Evolutionary conservation across 805 yeast genomes (phyloP).

Genomic region (Metschnikowia colocasiae): DNA sequence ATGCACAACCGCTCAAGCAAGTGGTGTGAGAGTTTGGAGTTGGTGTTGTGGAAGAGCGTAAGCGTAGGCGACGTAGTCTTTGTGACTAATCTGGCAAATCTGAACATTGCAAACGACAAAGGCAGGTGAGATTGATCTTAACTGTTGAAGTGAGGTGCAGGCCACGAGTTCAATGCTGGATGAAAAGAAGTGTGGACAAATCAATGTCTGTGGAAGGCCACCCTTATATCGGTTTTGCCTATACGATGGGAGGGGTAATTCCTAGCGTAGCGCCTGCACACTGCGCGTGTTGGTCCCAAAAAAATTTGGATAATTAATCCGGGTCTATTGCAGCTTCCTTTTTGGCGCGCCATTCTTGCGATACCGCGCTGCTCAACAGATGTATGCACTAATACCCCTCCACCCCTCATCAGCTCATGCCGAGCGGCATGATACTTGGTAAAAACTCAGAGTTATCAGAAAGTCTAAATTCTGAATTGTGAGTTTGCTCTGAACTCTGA

Average conservation of each 20-base stretch:
- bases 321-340: conserved; percentile 1
- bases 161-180: background rate
- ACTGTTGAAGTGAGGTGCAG: background rate
- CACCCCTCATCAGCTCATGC: conserved; percentile 1
- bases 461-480: too few relatives aligned
- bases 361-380: conserved; percentile 4
- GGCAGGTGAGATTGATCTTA: background rate
- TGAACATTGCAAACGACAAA: conserved; percentile 11
- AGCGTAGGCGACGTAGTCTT: conserved; percentile 18
- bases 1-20: conserved; percentile 24
- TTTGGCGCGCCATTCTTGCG: conserved; percentile 10
- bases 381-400: conserved; percentile 12
- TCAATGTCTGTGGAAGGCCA: background rate
- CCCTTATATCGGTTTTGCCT: conserved; percentile 4
- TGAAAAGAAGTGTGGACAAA: background rate
- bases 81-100: conserved; percentile 17
- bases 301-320: conserved; percentile 12
- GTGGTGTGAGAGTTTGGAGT: conserved; percentile 24
- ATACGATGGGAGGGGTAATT: conserved; percentile 17
- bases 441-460: too few relatives aligned
- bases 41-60: conserved; percentile 31
- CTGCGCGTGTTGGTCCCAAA: conserved; percentile 6
- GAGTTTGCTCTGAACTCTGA: too few relatives aligned
- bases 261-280: conserved; percentile 13
- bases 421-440: background rate